Conservation (phyloP, 1,139 yeast species). For the Scheffersomyces segobiensis region DNA sequence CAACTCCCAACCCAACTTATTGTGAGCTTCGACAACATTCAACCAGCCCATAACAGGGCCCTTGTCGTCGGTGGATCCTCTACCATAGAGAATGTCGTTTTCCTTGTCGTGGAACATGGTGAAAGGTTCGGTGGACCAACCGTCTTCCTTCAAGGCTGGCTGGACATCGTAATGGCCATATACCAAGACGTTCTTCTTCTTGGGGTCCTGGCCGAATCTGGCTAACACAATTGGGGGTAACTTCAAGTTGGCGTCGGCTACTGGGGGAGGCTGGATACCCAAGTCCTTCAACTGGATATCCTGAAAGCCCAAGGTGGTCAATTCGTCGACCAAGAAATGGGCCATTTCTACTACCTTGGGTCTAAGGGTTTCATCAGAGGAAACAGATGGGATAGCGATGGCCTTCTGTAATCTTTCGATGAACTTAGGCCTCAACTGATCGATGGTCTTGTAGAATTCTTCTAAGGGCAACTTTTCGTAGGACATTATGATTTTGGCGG, state of each 20-base stretch:
- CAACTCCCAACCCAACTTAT: conserved; percentile 76
- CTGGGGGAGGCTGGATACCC: conserved; percentile 90
- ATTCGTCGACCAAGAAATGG: conserved; percentile 69
- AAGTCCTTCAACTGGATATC: conserved; percentile 81
- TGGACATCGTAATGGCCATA: conserved; percentile 99
- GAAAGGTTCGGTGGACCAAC: conserved; percentile 95
- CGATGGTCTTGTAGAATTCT: conserved; percentile 59
- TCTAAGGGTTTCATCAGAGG: conserved; percentile 84
- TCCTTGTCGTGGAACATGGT: conserved; percentile 56
- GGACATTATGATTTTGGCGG: conserved; percentile 18
- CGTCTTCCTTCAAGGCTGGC: conserved; percentile 90
- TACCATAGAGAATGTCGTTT: conserved; percentile 72
- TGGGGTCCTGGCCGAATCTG: conserved; percentile 77
- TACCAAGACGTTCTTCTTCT: conserved; percentile 81
- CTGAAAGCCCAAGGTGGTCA: conserved; percentile 69
- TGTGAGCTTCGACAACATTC: conserved; percentile 88
- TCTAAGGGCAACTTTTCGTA: conserved; percentile 45
- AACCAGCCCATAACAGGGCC: conserved; percentile 99
- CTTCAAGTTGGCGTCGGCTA: conserved; percentile 58
- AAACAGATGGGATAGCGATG: conserved; percentile 91
- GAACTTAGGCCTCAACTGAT: conserved; percentile 68
- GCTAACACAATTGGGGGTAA: conserved; percentile 94
- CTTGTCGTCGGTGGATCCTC: conserved; percentile 97
- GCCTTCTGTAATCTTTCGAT: conserved; percentile 73
- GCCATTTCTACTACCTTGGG: conserved; percentile 89